These are phyloP conservation scores for Fraxinus sp. DNA, from an alignment of 305 asterid species.

Conservation along the genomic window DNA sequence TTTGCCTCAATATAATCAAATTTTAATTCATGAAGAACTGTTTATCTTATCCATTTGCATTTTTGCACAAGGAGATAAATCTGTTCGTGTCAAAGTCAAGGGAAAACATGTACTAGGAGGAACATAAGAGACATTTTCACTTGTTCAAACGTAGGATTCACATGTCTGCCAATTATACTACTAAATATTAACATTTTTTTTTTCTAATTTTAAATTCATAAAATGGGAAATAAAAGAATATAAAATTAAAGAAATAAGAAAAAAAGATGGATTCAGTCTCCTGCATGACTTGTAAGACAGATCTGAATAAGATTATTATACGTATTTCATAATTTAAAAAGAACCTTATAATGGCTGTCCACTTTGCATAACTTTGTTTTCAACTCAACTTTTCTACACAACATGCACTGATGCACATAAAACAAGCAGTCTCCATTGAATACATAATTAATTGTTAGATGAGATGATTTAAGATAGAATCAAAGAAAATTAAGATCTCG, in stretches of 20 bases:
- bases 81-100: constrained; percentile 7
- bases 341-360: background rate
- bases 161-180: constrained; percentile 29
- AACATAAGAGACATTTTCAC: constrained; percentile 21
- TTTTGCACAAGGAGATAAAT: background rate
- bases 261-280: constrained; percentile 20
- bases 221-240: background rate
- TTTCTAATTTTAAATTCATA: background rate
- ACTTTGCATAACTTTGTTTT: background rate
- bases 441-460: background rate
- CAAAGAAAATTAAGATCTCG: background rate
- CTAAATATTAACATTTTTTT: constrained; percentile 16
- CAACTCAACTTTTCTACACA: background rate
- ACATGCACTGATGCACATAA: background rate
- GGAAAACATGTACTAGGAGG: constrained; percentile 17
- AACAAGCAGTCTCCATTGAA: background rate
- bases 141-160: constrained; percentile 28
- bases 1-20: background rate
- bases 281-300: constrained; percentile 35
- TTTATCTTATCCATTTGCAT: background rate
- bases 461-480: background rate
- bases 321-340: constrained; percentile 2
- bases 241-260: background rate
- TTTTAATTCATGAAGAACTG: background rate
- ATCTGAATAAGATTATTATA: constrained; percentile 34